phyloP scores from a whole-genome alignment of 2,329 filamentous ascomycete species.

The Bipolaris bicolor region DNA sequence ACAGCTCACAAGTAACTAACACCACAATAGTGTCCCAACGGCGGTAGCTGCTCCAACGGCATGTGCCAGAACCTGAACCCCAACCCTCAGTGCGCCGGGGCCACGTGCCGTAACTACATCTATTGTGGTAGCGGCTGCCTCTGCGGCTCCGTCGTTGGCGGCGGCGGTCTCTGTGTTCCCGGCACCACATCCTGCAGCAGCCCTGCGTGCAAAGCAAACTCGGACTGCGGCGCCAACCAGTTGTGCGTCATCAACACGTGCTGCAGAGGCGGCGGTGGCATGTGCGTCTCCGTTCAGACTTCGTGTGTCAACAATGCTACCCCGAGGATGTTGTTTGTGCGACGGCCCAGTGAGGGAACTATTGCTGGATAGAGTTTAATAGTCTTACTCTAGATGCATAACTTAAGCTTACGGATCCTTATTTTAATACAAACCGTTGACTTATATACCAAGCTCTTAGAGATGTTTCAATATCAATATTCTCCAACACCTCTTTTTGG shows the following conservation, averaged over 20 bases:
- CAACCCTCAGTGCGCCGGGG: not conserved
- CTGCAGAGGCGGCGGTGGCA: not conserved
- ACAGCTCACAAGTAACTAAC: not conserved
- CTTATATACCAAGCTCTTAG: no score
- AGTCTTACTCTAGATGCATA: no score
- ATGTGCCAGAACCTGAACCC: not conserved
- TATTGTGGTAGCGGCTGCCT: not conserved
- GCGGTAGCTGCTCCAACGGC: not conserved
- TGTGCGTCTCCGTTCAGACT: not conserved
- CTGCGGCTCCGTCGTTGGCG: not conserved
- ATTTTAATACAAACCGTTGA: no score
- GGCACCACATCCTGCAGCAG: not conserved
- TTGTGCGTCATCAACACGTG: not conserved
- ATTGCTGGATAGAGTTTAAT: not conserved
- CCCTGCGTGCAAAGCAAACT: not conserved
- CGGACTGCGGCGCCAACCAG: not conserved
- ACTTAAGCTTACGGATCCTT: no score
- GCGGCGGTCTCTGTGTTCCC: not conserved
- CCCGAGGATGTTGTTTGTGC: constrained; percentile 1
- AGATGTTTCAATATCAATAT: no score
- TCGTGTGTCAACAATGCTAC: not conserved
- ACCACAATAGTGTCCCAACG: not conserved
- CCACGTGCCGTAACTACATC: not conserved
- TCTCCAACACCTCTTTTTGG: no score
- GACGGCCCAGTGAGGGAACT: not conserved